These are phyloP conservation scores for Xylariales sp. DNA, from an alignment of 2,329 filamentous ascomycete genomes.

Conservation along the genomic window DNA sequence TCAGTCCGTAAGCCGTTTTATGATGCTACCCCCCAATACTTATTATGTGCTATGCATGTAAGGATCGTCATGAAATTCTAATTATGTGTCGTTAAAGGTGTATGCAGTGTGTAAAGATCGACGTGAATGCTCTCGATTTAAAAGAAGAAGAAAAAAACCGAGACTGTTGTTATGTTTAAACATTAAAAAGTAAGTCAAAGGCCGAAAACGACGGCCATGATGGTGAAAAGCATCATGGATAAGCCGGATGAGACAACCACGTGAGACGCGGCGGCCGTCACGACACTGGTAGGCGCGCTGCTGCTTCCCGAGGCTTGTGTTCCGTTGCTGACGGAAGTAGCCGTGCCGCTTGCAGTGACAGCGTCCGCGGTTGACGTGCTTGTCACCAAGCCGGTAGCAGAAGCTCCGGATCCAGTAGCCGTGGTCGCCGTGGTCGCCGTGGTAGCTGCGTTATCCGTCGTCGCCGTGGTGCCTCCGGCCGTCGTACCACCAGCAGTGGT, in stretches of 20 bases:
- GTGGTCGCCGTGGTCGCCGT: slow-evolving; percentile 4
- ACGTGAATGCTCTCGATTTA: slow-evolving; percentile 5
- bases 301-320: no score
- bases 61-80: slow-evolving; percentile 11
- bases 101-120: slow-evolving; percentile 6
- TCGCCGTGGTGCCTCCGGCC: no score
- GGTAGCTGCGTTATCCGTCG: neutral
- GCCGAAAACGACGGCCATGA: slow-evolving; percentile 19
- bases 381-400: neutral
- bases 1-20: slow-evolving; percentile 4
- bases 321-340: neutral
- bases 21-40: neutral
- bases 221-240: slow-evolving; percentile 14
- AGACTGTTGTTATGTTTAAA: no score
- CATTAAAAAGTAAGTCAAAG: slow-evolving; percentile 17
- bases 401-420: neutral
- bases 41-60: slow-evolving; percentile 4
- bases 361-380: neutral
- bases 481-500: no score
- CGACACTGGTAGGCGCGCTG: slow-evolving; percentile 9
- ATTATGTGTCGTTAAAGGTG: no score
- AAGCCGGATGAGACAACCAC: slow-evolving; percentile 2
- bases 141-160: no score
- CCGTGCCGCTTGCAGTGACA: slow-evolving; percentile 2
- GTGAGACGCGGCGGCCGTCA: slow-evolving; percentile 7